Base-by-base conservation (phyloP, 345 rosid genomes). In the Syzygium aromaticum region DNA sequence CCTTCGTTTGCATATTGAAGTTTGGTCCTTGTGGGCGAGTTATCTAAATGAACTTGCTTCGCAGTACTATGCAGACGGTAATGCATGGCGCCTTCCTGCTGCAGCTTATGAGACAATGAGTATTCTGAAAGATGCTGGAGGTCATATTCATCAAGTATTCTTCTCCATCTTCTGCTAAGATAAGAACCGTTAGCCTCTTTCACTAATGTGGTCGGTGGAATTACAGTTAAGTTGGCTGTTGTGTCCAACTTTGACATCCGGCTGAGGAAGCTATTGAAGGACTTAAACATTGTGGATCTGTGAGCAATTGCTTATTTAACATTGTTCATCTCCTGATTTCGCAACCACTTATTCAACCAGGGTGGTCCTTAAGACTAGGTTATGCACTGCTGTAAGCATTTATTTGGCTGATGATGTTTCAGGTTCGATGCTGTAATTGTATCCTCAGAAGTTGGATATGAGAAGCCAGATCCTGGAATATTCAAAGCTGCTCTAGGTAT, bases 81-180 rank as follows among this genome's bases (percentile, higher is more conserved):
- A 94, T 88, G 99, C 98, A 4, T 97, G 99, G 99, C 92, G 80
- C 88, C 98, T 97, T 90, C 98, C 99, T 33, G 92, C 92, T 86
- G 96, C 95, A 91, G 95, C 99, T 88, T 87, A 90, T 40, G 93
- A 94, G 88, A 92, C 95, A 77, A 91, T 96, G 88, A 84, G 87
- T 63, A 88, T 88, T 89, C 95, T 97, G 56, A 96, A 94, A 92
- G 94, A 93, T 89, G 94, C 95, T 63, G 99, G 98, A 96, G 99
- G 98, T 97, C 87, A 90, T 92, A 88, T 77, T 88, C 86, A 86
- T 87, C 15, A 54, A 86, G 87, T 84, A 85, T 88, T 92, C 86
- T 90, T 87, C 89, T 87, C 89, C 80, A 86, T 89, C 86, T 54
- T 87, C 85, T 86, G 90, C 84, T 85, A 28, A 56, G 63, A 85